These are phyloP conservation scores for Sindora glabra DNA, from an alignment of 306 rosid genomes.

Conservation along the genomic window DNA sequence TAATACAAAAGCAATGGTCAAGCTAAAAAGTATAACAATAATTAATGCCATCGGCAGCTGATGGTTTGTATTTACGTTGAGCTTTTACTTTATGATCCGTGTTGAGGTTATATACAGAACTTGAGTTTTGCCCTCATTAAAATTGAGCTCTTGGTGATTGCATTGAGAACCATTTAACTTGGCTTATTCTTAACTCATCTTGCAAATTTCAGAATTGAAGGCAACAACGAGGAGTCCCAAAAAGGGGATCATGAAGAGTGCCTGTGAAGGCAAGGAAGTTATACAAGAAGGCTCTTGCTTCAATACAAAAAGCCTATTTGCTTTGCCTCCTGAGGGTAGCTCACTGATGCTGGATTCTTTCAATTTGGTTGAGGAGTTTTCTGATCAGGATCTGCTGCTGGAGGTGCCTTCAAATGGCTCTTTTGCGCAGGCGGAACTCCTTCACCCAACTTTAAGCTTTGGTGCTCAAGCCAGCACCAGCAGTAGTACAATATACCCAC, in stretches of 20 bases:
- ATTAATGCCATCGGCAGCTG: too few species aligned
- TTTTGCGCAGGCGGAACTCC: constrained; percentile 88
- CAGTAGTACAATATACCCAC: constrained; percentile 62
- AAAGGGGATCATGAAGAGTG: constrained; percentile 39
- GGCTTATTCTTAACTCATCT: constrained; percentile 9
- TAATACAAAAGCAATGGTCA: too few species aligned
- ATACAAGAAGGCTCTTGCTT: constrained; percentile 61
- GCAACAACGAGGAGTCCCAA: constrained; percentile 77
- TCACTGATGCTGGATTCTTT: constrained; percentile 57
- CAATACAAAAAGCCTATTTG: constrained; percentile 80
- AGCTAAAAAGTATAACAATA: too few species aligned
- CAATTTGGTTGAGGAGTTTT: constrained; percentile 56
- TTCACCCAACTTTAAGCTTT: constrained; percentile 44
- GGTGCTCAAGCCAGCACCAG: constrained; percentile 81
- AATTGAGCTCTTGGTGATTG: too few species aligned
- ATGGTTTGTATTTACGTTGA: too few species aligned
- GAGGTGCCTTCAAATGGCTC: constrained; percentile 80
- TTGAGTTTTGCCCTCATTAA: too few species aligned
- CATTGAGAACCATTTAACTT: constrained; percentile 37
- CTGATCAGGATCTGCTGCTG: constrained; percentile 72
- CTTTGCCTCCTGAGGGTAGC: constrained; percentile 75
- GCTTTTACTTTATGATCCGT: too few species aligned
- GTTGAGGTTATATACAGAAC: too few species aligned
- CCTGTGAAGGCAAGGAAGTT: constrained; percentile 52
- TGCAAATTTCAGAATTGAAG: constrained; percentile 63